A percentile compares a stretch with the other conserved stretches of the same genome.
Evolutionary conservation across 139 green algal genomes (phyloP).

Genomic region (Picochlorum sp.): DNA sequence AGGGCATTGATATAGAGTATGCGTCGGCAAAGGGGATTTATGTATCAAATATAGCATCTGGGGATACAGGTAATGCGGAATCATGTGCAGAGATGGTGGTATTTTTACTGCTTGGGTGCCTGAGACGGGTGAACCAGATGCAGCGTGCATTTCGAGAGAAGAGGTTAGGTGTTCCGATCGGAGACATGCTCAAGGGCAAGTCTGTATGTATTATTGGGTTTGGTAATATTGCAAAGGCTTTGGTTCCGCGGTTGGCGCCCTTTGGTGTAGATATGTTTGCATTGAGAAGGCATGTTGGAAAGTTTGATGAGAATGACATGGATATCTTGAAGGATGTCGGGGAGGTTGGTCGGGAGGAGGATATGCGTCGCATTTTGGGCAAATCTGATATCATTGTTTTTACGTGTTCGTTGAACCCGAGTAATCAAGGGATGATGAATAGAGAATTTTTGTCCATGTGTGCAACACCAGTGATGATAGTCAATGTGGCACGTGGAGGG

Average conservation of each 20-base stretch:
- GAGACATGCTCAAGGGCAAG: slow-evolving; percentile 30
- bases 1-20: slow-evolving; percentile 45
- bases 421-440: slow-evolving; percentile 37
- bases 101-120: slow-evolving; percentile 46
- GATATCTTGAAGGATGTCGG: background rate
- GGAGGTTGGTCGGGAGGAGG: too few relatives aligned
- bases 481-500: slow-evolving; percentile 55
- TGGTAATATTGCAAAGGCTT: slow-evolving; percentile 46
- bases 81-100: slow-evolving; percentile 61
- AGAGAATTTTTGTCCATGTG: slow-evolving; percentile 30
- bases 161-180: slow-evolving; percentile 31
- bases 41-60: slow-evolving; percentile 53
- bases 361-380: background rate
- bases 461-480: slow-evolving; percentile 38
- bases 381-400: slow-evolving; percentile 36
- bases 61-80: slow-evolving; percentile 45
- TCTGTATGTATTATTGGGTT: slow-evolving; percentile 38
- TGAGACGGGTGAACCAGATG: slow-evolving; percentile 39
- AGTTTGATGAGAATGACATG: background rate
- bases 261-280: slow-evolving; percentile 23
- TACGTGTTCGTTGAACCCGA: slow-evolving; percentile 30
- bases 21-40: slow-evolving; percentile 42
- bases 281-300: background rate
- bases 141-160: slow-evolving; percentile 15
- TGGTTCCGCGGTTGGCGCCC: slow-evolving; percentile 29